Base-by-base conservation (phyloP, 2,329 filamentous ascomycete genomes). In the Phoma sp. region DNA sequence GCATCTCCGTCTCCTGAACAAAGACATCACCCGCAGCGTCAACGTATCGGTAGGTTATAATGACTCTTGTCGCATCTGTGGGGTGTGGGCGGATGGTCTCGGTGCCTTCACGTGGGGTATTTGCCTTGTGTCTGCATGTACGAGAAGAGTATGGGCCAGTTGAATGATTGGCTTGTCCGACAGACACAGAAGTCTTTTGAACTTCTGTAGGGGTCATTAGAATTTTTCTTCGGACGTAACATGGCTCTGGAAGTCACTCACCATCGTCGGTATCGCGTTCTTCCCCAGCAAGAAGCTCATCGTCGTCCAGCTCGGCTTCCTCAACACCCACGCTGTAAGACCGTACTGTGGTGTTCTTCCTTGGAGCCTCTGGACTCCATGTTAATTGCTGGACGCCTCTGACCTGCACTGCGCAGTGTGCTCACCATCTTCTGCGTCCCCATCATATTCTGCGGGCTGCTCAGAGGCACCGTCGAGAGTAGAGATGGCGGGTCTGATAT, bases 21-120 rank as follows among this genome's bases (percentile, higher is more conserved):
- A 40, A 55, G 6, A 1, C 7, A 9, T 24, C 31, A 5, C 51
- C 51, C 3, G 29, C 22, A 1, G 46, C 13, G 2, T n/a, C 6
- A 9, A 24, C 31, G 39, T 35, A 48, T 1, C 12, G 27, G 22
- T 49, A 55, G 9, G 39, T 49, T 7, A 49, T 13, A 9, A 54
- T 44, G 13, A 44, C 25, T 10, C 39, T 43, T 1, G 32, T 7
- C 2, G 39, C 25, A 13, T 48, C 44, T 17, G 38, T 39, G 6
- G 33, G 43, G 10, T 54, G 51, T 12, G 39, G 44, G 1, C 21
- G 44, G 9, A 54, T 36, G 7, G 12, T 33, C 27, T 54, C 44
- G 4, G 33, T 54, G 3, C 38, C 39, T 19, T 49, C 33, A 10
- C 44, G 51, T 2, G 39, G 3, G 6, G 33, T 4, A 4, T 48